Evolutionary conservation across 257 asterid genomes (phyloP), one percentile per base, ranked within the genome.

Genomic region (Solanum virginianum): DNA sequence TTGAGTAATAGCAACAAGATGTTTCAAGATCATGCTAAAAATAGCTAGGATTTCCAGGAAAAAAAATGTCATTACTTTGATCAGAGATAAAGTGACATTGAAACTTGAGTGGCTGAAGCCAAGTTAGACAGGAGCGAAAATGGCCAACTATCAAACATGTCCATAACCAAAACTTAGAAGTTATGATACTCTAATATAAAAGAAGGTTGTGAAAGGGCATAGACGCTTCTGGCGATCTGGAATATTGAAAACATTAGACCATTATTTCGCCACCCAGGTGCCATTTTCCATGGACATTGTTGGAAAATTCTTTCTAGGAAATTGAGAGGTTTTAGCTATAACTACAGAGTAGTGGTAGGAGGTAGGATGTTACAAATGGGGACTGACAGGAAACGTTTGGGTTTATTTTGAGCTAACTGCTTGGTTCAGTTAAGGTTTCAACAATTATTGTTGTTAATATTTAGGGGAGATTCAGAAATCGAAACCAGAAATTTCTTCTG

Each of bases 281-380:
- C 57, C n/a, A 72, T 12, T 45, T 13, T 45, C 45, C 20, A 45
- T 45, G 81, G 81, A 22, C 43, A 75, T 14, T 47, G 81, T 22
- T 22, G 39, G 59, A 75, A 75, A 49, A 75, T 22, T 4, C 60
- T 49, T 53, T 49, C 22, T 53, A 17, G 41, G 60, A 79, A n/a
- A 7, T 24, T 57, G 82, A 86, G 80, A 54, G 83, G 83, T 77
- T 83, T 83, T 83, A 75, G 82, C 20, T 79, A 77, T 79, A 77
- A 51, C 62, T 77, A 53, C 83, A 51, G 65, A 16, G 70, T 80
- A 60, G 54, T 56, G 59, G 85, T 56, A 60, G 69, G 85, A 69
- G 69, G 85, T 65, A 69, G 71, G 57, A 86, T 47, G 84, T 29
- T 56, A 7, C 59, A 84, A 20, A 74, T 53, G 77, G 75, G 79